Evolutionary conservation across 2,329 filamentous ascomycete genomes (phyloP).

Genomic region (Chaetothyriales sp.): DNA sequence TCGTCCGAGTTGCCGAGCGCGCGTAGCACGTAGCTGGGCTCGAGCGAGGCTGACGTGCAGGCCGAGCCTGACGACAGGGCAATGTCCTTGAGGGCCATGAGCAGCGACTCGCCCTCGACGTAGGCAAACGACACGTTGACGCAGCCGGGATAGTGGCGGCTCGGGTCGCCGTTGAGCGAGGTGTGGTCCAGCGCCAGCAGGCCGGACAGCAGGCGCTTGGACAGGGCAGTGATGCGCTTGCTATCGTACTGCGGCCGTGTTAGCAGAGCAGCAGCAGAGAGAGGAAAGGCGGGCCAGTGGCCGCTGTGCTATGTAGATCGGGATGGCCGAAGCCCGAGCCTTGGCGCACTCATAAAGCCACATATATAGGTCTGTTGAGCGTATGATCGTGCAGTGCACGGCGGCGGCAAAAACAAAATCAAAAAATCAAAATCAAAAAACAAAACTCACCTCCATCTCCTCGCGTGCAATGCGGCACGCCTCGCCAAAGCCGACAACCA

Average conservation of each 20-base stretch:
- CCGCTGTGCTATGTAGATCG: constrained; percentile 47
- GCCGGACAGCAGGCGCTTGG: constrained; percentile 68
- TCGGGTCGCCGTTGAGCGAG: constrained; percentile 69
- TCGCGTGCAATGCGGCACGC: constrained; percentile 82
- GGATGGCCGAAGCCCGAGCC: constrained; percentile 33
- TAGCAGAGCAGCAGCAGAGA: constrained; percentile 7
- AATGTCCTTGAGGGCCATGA: constrained; percentile 98
- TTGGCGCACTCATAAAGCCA: constrained; percentile 67
- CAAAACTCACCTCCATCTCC: constrained; percentile 73
- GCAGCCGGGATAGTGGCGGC: constrained; percentile 83
- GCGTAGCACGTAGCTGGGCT: constrained; percentile 89
- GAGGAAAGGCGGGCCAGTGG: background rate
- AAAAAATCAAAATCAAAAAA: constrained; percentile 1
- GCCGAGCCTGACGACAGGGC: constrained; percentile 91
- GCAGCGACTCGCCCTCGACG: constrained; percentile 89
- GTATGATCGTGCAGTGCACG: constrained; percentile 54
- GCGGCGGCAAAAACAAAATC: constrained; percentile 12
- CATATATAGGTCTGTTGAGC: constrained; percentile 59
- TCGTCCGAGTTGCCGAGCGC: constrained; percentile 94
- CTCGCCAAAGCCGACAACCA: constrained; percentile 88
- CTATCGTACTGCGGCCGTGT: constrained; percentile 63
- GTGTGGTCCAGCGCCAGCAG: constrained; percentile 87
- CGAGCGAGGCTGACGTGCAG: constrained; percentile 90
- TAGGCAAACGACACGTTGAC: constrained; percentile 98
- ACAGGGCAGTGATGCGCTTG: constrained; percentile 68